phyloP scores from a whole-genome alignment of 331 rosid genomes.

The Spiraea crenata region DNA sequence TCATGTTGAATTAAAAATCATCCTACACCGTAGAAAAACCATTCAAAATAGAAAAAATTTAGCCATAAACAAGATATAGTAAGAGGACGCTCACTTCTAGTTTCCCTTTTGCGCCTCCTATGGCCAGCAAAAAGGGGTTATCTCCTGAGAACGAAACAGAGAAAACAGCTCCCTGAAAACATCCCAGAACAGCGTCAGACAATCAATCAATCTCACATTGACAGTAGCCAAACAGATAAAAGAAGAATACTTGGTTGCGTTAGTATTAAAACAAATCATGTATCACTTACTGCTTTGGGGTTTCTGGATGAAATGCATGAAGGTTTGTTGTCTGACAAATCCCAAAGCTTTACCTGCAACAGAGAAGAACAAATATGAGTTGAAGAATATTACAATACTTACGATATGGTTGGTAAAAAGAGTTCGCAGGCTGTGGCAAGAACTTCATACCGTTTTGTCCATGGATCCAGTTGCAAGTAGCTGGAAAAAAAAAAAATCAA shows the following conservation, averaged over 20 bases:
- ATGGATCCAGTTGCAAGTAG: constrained; percentile 80
- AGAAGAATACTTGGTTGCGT: background rate
- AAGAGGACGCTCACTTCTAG: constrained; percentile 49
- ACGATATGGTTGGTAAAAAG: constrained; percentile 7
- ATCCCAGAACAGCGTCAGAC: constrained; percentile 22
- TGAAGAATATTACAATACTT: constrained; percentile 1
- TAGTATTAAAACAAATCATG: background rate
- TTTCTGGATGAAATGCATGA: constrained; percentile 60
- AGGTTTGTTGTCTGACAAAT: constrained; percentile 82
- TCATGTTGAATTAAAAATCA: constrained; percentile 10
- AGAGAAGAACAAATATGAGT: constrained; percentile 13
- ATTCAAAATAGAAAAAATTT: constrained; percentile 4
- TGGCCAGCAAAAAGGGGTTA: constrained; percentile 75
- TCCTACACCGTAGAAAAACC: constrained; percentile 8
- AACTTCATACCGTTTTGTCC: constrained; percentile 68
- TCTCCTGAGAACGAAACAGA: constrained; percentile 74
- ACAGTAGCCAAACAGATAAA: constrained; percentile 9
- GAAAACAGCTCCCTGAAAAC: constrained; percentile 79
- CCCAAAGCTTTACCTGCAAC: constrained; percentile 87
- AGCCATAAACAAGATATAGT: background rate
- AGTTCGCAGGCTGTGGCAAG: background rate
- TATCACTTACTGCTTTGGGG: constrained; percentile 56
- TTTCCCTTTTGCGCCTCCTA: constrained; percentile 84
- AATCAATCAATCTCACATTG: constrained; percentile 14
- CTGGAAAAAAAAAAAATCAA: constrained; percentile 24